Percentiles rank a stretch among this genome's conserved stretches.
Evolutionary conservation across 2,329 filamentous ascomycete genomes (phyloP).

Genomic region (Hymenoscyphus occultus): DNA sequence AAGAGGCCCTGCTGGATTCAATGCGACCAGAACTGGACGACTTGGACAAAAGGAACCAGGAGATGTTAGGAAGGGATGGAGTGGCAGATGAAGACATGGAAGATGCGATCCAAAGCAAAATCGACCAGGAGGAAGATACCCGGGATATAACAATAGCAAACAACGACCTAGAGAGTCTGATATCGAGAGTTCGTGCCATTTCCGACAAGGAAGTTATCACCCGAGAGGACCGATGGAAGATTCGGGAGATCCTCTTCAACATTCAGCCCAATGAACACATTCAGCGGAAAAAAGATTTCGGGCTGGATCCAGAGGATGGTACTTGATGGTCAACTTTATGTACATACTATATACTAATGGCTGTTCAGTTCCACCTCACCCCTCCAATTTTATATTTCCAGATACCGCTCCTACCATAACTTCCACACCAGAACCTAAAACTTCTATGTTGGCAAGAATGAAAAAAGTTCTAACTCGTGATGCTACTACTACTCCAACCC

Average conservation of each 20-base stretch:
- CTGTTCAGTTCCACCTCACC: slow-evolving; percentile 7
- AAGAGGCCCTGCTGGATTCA: slow-evolving; percentile 9
- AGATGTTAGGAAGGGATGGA: slow-evolving; percentile 3
- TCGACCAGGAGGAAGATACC: slow-evolving; percentile 12
- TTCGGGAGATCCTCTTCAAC: slow-evolving; percentile 19
- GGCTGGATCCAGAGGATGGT: slow-evolving; percentile 2
- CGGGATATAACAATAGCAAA: slow-evolving; percentile 9
- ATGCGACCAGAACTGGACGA: slow-evolving; percentile 7
- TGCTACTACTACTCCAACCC: background rate
- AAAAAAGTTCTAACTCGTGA: slow-evolving; percentile 23
- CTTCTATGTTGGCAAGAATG: background rate
- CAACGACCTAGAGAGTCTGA: slow-evolving; percentile 9
- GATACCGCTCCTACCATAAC: slow-evolving; percentile 5
- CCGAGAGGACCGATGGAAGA: slow-evolving; percentile 16
- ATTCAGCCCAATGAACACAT: slow-evolving; percentile 14
- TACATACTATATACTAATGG: background rate
- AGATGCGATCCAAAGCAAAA: slow-evolving; percentile 10
- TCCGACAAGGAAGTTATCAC: slow-evolving; percentile 18
- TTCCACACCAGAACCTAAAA: background rate
- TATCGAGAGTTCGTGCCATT: slow-evolving; percentile 15
- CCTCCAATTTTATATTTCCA: slow-evolving; percentile 10
- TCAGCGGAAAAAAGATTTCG: background rate
- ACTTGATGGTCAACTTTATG: background rate
- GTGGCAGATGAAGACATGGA: slow-evolving; percentile 9
- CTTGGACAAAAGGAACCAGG: background rate